These are phyloP conservation scores for Pseudoperonospora humuli DNA, from an alignment of 352 stramenopile species.

Conservation along the genomic window DNA sequence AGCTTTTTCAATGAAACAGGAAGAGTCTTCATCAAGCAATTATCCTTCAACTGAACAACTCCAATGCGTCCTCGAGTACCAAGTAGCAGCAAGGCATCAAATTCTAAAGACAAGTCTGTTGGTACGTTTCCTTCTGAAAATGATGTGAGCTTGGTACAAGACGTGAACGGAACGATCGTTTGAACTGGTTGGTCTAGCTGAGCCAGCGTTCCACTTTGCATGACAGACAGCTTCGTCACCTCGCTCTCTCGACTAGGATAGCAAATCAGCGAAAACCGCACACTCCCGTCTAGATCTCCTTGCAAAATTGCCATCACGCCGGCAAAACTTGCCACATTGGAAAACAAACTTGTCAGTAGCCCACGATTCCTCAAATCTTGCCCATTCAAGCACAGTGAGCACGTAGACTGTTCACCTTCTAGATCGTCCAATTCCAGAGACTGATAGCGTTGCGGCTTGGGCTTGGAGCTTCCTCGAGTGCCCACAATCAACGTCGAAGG, in stretches of 20 bases:
- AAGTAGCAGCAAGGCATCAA: slow-evolving; percentile 20
- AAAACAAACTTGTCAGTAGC: slow-evolving; percentile 28
- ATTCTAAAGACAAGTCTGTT: background rate
- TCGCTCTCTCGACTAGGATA: slow-evolving; percentile 3
- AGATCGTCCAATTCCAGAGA: slow-evolving; percentile 37
- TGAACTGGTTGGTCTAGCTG: slow-evolving; percentile 26
- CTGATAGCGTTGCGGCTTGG: slow-evolving; percentile 1
- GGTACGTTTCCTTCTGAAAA: background rate
- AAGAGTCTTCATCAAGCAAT: background rate
- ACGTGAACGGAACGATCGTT: slow-evolving; percentile 24
- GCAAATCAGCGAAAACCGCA: slow-evolving; percentile 30
- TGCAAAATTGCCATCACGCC: slow-evolving; percentile 34
- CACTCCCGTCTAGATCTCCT: slow-evolving; percentile 44
- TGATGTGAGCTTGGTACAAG: background rate
- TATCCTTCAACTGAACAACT: slow-evolving; percentile 3
- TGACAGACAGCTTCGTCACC: slow-evolving; percentile 6
- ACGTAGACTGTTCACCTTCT: slow-evolving; percentile 62
- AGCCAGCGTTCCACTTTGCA: slow-evolving; percentile 15
- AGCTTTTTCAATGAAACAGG: slow-evolving; percentile 10
- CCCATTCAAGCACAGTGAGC: slow-evolving; percentile 19
- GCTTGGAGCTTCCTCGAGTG: background rate
- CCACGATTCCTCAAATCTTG: slow-evolving; percentile 1
- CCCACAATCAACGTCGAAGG: slow-evolving; percentile 42
- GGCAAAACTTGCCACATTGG: background rate
- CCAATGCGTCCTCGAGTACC: slow-evolving; percentile 13